These are phyloP conservation scores for Mucor mucedo DNA, from an alignment of 371 early-diverging fungal genomes.

Conservation along the genomic window DNA sequence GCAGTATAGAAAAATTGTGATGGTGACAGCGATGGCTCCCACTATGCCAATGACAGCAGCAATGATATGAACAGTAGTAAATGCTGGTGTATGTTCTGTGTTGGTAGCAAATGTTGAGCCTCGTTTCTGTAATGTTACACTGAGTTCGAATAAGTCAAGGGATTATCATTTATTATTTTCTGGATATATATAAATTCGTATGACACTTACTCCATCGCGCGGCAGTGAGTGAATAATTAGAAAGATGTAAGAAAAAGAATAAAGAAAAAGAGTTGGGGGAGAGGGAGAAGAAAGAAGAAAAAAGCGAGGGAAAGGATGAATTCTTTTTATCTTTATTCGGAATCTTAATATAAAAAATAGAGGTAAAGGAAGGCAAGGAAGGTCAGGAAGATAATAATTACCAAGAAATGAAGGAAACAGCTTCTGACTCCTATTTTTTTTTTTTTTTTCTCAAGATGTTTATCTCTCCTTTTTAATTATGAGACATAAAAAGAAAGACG, in stretches of 20 bases:
- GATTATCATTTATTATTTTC: too few relatives aligned
- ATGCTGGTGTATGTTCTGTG: slow-evolving; percentile 34
- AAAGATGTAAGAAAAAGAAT: background rate
- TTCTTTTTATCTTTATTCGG: slow-evolving; percentile 18
- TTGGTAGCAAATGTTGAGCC: slow-evolving; percentile 25
- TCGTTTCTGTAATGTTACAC: slow-evolving; percentile 15
- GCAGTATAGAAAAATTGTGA: slow-evolving; percentile 34
- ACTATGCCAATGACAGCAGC: slow-evolving; percentile 42
- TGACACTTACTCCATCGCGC: background rate
- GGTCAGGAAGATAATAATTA: slow-evolving; percentile 28
- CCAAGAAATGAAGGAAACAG: slow-evolving; percentile 4
- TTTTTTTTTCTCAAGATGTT: background rate
- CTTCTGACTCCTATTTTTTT: background rate
- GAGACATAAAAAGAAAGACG: background rate
- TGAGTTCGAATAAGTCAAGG: too few relatives aligned
- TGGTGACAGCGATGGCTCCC: slow-evolving; percentile 32
- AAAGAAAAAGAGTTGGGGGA: slow-evolving; percentile 15
- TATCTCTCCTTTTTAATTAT: background rate
- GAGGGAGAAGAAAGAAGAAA: slow-evolving; percentile 1
- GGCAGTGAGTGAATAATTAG: background rate
- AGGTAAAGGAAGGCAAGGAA: slow-evolving; percentile 28
- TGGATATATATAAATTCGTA: too few relatives aligned
- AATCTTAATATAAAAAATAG: slow-evolving; percentile 13
- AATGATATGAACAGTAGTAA: slow-evolving; percentile 45
- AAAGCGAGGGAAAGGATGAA: background rate